Evolutionary conservation across 2,329 filamentous ascomycete species (phyloP), one percentile per base, ranked within the genome.

Genomic region (Colletotrichum sp.): DNA sequence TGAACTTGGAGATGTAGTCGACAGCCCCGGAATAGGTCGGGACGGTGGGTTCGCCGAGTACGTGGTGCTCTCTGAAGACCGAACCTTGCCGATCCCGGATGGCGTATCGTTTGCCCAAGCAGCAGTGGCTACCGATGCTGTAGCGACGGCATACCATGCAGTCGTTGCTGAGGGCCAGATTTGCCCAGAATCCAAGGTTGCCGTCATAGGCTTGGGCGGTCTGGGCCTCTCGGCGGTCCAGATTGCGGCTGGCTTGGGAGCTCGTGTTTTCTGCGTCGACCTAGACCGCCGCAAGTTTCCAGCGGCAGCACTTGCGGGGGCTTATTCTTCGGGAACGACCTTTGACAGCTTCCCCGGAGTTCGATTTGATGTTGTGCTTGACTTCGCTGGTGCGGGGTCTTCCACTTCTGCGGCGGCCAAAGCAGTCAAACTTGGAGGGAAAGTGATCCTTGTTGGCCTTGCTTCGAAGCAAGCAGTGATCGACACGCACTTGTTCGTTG

Each of bases 81-180:
- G n/a, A 62, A 69, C 55, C 13, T 73, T 6, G 70, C 62, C 64
- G 24, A n/a, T 75, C 7, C 73, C 65, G 4, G 65, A 69, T 7
- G 48, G 21, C 4, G 69, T 75, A 3, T 30, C 7, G 14, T 73
- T 73, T 24, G 64, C 69, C 10, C 9, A 59, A 8, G 73, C 69
- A 6, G 69, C 69, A 13, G 64, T 75, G 21, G 73, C 69, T 4
- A 75, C 73, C 3, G 73, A 75, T 28, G 69, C 73, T n/a, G 36
- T 75, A n/a, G 73, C 73, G 3, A 75, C 73, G 5, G 64, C 69
- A 2, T 75, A 75, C 30, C 69, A 75, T 24, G 69, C 73, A 18
- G 69, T 73, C 18, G 73, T 81, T 52, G 10, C 73, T 10, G 73
- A 73, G 59, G 73, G 73, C 16, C 16, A 18, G 6, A 43, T 75